Base-by-base conservation (phyloP, 2,329 filamentous ascomycete genomes). In the Paraphaeosphaeria sporulosa region DNA sequence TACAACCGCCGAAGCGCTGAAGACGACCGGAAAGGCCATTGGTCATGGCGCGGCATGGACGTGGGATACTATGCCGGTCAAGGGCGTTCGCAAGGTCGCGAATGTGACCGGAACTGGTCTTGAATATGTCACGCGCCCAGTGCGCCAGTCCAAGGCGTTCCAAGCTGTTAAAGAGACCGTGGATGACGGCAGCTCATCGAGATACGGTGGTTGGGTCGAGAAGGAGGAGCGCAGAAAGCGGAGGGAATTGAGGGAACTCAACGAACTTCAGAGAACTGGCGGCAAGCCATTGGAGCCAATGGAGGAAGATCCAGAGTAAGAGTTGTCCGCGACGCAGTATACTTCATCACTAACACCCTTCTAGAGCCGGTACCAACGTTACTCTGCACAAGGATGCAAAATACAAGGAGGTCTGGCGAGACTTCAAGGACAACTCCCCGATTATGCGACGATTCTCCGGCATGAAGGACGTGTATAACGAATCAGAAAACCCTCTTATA, bases 321-420 rank as follows among this genome's bases (percentile, higher is more conserved):
- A 84, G 7, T 34, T 21, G 2, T 10, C 17, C 17, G 7, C 21
- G 51, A 60, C 52, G 43, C 9, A 48, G 61, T 43, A 36, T 47
- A 19, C 19, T 36, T 38, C 48, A 7, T 46, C 42, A 21, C 61
- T 69, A 60, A 73, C 57, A 52, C 40, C 30, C 2, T n/a, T 67
- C 17, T 67, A 97, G 95, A 60, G 95, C 95, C 60, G 95, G 95
- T 61, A 97, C 94, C 59, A 96, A 96, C 74, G 83, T 99, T 51
- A 98, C 94, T 0, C 78, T 99, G 0, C 95, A 99, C 85, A 99
- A 99, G 81, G 95, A 99, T 70, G 90, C 95, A 15, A 92, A 91
- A 23, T 98, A 94, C 93, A 97, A 97, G 81, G 94, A 98, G 78
- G 93, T 93, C n/a, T 99, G 95, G 95, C 88, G 90, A 71, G 91